Conservation (phyloP, 257 asterid species). For the Solanum dulcamara region DNA sequence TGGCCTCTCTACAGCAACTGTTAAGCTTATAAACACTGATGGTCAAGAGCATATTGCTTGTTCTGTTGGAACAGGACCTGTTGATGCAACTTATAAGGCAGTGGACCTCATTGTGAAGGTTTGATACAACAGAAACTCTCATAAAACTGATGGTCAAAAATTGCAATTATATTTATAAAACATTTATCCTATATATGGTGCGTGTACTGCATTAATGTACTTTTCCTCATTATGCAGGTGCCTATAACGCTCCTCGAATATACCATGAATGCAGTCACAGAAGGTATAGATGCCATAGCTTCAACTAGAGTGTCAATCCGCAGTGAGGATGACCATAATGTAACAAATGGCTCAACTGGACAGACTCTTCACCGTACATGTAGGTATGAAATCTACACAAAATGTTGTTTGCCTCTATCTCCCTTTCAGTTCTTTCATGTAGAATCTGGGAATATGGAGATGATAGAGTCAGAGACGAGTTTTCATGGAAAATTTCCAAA, state of each 20-base stretch:
- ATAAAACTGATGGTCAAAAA: background rate
- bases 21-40: constrained; percentile 52
- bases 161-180: background rate
- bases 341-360: constrained; percentile 60
- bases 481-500: background rate
- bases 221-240: constrained; percentile 27
- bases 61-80: constrained; percentile 96
- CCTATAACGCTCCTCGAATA: constrained; percentile 78
- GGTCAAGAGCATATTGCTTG: constrained; percentile 61
- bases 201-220: background rate
- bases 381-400: constrained; percentile 33
- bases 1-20: constrained; percentile 95
- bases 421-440: background rate
- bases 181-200: background rate
- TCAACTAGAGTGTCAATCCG: constrained; percentile 70
- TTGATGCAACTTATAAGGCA: constrained; percentile 92
- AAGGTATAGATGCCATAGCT: constrained; percentile 95
- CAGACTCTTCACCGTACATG: constrained; percentile 44
- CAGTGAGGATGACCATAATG: constrained; percentile 16
- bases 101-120: constrained; percentile 81
- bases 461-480: too few relatives aligned
- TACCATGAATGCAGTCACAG: constrained; percentile 67
- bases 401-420: background rate
- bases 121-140: background rate
- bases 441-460: too few relatives aligned